Evolutionary conservation across 164 flowering plant species (phyloP).

Genomic region (Vitis riparia): DNA sequence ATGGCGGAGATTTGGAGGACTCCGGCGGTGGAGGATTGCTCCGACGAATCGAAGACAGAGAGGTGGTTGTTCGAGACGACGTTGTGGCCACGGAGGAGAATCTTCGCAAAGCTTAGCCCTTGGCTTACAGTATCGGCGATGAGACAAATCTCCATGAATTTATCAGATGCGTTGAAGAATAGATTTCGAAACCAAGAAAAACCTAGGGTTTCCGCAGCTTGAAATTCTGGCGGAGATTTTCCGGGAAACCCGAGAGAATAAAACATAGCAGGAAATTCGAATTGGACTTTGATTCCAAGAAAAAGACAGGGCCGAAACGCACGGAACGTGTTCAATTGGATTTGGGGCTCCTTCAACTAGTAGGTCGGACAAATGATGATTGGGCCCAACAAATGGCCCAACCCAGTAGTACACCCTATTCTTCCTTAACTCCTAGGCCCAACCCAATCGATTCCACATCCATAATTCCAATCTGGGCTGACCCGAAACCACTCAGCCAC

Average conservation of each 20-base stretch:
- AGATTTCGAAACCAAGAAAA: not conserved
- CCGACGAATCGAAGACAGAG: slow-evolving; percentile 9
- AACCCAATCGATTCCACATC: no score
- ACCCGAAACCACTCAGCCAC: not conserved
- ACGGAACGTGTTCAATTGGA: no score
- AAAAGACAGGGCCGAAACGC: no score
- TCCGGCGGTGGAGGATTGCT: slow-evolving; percentile 16
- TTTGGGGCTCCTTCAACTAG: no score
- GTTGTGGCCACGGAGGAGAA: slow-evolving; percentile 13
- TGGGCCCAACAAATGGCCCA: no score
- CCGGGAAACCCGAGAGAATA: slow-evolving; percentile 2
- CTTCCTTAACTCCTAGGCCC: no score
- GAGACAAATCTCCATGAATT: slow-evolving; percentile 31
- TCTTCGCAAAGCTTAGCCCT: slow-evolving; percentile 30
- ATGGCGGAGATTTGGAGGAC: slow-evolving; percentile 37
- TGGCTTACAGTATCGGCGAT: slow-evolving; percentile 30
- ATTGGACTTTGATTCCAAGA: no score
- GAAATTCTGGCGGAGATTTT: not conserved
- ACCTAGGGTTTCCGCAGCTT: not conserved
- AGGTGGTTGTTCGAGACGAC: slow-evolving; percentile 10
- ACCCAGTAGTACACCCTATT: no score
- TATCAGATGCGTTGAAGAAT: not conserved
- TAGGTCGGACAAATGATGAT: no score
- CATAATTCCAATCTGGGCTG: no score
- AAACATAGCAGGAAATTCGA: no score